A percentile compares a stretch with the other conserved stretches of the same genome.
phyloP scores from a whole-genome alignment of 2,329 filamentous ascomycete species.

The Exutisphaerella laricina region DNA sequence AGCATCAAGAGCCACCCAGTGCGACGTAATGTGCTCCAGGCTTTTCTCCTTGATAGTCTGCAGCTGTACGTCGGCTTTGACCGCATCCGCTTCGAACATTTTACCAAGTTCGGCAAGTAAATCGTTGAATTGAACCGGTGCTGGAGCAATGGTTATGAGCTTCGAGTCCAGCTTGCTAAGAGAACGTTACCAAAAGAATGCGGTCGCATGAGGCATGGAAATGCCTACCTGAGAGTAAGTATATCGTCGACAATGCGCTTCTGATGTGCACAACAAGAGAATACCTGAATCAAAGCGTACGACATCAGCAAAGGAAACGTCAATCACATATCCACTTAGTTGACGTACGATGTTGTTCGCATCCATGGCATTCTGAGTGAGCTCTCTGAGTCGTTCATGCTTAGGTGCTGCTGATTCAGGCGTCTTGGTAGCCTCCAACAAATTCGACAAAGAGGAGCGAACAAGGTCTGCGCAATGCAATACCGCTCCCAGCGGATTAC shows the following conservation, averaged over 20 bases:
- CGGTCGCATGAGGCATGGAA: no score
- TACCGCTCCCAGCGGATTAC: conserved; percentile 30
- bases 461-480: conserved; percentile 40
- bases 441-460: conserved; percentile 20
- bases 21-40: conserved; percentile 5
- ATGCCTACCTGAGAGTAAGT: no score
- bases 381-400: neutral
- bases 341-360: conserved; percentile 35
- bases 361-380: conserved; percentile 11
- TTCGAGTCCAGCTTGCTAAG: conserved; percentile 42
- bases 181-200: no score
- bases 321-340: no score
- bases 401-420: neutral
- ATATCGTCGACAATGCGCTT: conserved; percentile 44
- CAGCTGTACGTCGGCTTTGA: conserved; percentile 17
- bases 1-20: conserved; percentile 22
- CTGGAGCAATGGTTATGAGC: conserved; percentile 31
- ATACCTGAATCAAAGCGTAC: no score
- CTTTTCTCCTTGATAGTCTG: conserved; percentile 2
- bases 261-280: conserved; percentile 41
- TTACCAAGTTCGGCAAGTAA: conserved; percentile 18
- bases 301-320: no score
- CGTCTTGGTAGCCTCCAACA: conserved; percentile 14
- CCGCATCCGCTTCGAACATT: conserved; percentile 24
- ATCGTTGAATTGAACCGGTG: conserved; percentile 13